A percentile compares a stretch with the other conserved stretches of the same genome.
Evolutionary conservation across 2,329 filamentous ascomycete genomes (phyloP).

Genomic region (Hypoxylon sp.): DNA sequence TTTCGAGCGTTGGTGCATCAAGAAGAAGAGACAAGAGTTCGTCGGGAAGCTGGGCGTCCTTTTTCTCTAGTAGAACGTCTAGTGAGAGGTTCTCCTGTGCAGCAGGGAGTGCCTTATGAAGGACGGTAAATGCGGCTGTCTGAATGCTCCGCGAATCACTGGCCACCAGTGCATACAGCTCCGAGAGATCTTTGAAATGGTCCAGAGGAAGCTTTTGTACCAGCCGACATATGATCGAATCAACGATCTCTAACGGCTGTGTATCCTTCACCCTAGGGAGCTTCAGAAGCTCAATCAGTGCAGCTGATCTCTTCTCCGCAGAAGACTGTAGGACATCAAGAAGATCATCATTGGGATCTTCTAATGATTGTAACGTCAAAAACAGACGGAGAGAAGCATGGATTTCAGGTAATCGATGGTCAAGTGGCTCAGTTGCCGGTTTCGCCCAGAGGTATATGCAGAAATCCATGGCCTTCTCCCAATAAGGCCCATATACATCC

Average conservation of each 20-base stretch:
- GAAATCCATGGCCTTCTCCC: slow-evolving; percentile 76
- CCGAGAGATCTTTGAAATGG: slow-evolving; percentile 73
- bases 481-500: slow-evolving; percentile 90
- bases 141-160: slow-evolving; percentile 83
- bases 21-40: slow-evolving; percentile 88
- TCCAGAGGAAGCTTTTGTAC: slow-evolving; percentile 75
- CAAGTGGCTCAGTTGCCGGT: slow-evolving; percentile 59
- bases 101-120: slow-evolving; percentile 84
- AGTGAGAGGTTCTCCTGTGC: slow-evolving; percentile 87
- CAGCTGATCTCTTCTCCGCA: slow-evolving; percentile 68
- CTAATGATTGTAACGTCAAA: slow-evolving; percentile 72
- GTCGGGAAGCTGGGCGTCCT: slow-evolving; percentile 79
- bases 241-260: slow-evolving; percentile 81
- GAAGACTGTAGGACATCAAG: slow-evolving; percentile 78
- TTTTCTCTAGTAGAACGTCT: slow-evolving; percentile 80
- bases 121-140: slow-evolving; percentile 82
- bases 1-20: slow-evolving; percentile 80
- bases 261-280: slow-evolving; percentile 63
- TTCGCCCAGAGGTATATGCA: slow-evolving; percentile 71
- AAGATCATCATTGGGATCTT: slow-evolving; percentile 88
- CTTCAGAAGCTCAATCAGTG: slow-evolving; percentile 75
- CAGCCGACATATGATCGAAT: slow-evolving; percentile 79
- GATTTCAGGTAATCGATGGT: slow-evolving; percentile 72
- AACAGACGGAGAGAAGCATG: slow-evolving; percentile 82
- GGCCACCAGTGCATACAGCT: slow-evolving; percentile 82